A percentile compares a stretch with the other conserved stretches of the same genome.
phyloP scores from a whole-genome alignment of 2,329 filamentous ascomycete species.

The Ciborinia camelliae region DNA sequence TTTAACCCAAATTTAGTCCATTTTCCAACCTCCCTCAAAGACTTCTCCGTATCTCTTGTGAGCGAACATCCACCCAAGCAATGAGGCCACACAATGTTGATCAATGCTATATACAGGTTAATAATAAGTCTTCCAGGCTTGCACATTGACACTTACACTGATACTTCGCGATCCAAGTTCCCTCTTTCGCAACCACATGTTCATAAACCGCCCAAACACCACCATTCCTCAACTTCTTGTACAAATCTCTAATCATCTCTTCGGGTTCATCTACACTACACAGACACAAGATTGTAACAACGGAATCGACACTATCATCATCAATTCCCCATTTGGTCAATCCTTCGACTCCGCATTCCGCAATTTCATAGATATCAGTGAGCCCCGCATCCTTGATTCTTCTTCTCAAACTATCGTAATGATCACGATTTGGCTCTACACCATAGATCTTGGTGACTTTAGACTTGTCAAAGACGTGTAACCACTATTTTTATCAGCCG shows the following conservation, averaged over 20 bases:
- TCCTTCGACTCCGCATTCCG: constrained; percentile 60
- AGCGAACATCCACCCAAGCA: constrained; percentile 33
- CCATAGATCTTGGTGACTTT: constrained; percentile 50
- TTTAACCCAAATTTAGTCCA: constrained; percentile 34
- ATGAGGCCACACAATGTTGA: constrained; percentile 34
- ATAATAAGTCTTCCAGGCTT: neutral
- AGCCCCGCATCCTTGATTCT: constrained; percentile 52
- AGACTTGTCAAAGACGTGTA: constrained; percentile 19
- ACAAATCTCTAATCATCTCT: constrained; percentile 31
- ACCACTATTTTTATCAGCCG: constrained; percentile 48
- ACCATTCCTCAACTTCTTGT: constrained; percentile 31
- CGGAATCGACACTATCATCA: constrained; percentile 39
- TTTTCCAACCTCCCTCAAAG: constrained; percentile 28
- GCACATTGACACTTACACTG: constrained; percentile 28
- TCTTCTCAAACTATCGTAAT: constrained; percentile 47
- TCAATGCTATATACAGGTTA: constrained; percentile 24
- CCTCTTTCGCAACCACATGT: constrained; percentile 31
- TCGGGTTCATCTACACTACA: constrained; percentile 31
- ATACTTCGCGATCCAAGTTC: constrained; percentile 27
- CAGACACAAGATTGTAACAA: constrained; percentile 35
- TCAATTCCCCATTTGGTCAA: constrained; percentile 45
- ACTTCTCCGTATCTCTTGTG: constrained; percentile 32
- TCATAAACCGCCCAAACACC: constrained; percentile 35
- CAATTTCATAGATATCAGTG: constrained; percentile 56
- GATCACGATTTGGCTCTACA: constrained; percentile 59